Percentiles rank a stretch among this genome's conserved stretches.
Evolutionary conservation across 2,329 filamentous ascomycete species (phyloP).

Genomic region (Penicillium crustosum): DNA sequence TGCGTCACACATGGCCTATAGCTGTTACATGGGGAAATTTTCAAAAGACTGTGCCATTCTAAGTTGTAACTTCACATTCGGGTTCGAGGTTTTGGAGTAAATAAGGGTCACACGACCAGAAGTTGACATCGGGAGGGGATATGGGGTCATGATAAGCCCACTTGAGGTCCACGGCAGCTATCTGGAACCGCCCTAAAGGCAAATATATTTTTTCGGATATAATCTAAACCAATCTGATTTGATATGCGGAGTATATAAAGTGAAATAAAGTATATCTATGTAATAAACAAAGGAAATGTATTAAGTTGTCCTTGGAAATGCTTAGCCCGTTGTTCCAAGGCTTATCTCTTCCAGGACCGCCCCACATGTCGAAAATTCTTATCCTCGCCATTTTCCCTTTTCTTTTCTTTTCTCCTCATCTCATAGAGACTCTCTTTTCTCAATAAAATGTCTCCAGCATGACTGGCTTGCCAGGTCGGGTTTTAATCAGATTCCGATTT

Average conservation of each 20-base stretch:
- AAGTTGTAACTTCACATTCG: too few relatives aligned
- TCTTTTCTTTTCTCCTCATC: background rate
- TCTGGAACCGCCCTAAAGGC: background rate
- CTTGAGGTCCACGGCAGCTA: background rate
- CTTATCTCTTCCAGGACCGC: background rate
- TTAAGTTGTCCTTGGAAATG: background rate
- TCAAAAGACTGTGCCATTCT: too few relatives aligned
- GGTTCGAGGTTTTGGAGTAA: too few relatives aligned
- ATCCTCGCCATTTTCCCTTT: background rate
- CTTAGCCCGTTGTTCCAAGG: background rate
- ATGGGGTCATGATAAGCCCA: too few relatives aligned
- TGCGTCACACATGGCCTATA: too few relatives aligned
- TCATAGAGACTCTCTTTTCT: background rate
- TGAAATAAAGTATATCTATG: background rate
- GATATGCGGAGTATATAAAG: background rate
- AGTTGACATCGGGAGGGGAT: too few relatives aligned
- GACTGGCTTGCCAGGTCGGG: background rate
- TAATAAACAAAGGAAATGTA: background rate
- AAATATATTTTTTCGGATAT: background rate
- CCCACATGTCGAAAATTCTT: slow-evolving; percentile 5
- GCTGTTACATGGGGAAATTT: too few relatives aligned
- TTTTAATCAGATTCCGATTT: slow-evolving; percentile 6
- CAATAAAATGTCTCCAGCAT: slow-evolving; percentile 9
- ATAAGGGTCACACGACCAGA: too few relatives aligned
- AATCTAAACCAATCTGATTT: too few relatives aligned